Base-by-base conservation (phyloP, 2,329 filamentous ascomycete genomes). In the Parascedosporium putredinis region DNA sequence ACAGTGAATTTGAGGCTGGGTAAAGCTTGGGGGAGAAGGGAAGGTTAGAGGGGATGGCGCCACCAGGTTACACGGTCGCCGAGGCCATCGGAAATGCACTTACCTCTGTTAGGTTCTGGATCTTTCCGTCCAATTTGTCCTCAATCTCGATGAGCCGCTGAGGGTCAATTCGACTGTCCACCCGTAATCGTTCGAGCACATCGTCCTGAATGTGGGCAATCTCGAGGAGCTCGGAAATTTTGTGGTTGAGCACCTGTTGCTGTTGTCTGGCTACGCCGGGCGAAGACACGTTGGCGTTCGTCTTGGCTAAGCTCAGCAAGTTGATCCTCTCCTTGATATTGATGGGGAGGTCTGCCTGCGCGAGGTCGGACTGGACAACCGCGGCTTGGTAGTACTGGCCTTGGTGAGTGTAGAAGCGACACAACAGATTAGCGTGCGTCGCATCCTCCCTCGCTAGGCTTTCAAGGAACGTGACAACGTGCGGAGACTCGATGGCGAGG, bases 131-230 rank as follows among this genome's bases (percentile, higher is more conserved):
- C 33, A 96, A 77, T 27, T 78, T 74, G 42, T 73, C 64, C 52
- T 86, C 67, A 22, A 95, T 79, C 51, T 84, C 77, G 1, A 70
- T 67, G 59, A 78, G 80, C 40, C 80, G 78, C 45, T 84, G 79
- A 1, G 72, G 67, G 10, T 74, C 69, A 33, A 96, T 76, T 40
- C 93, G 80, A 1, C 71, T 63, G 55, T 98, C 93, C 8, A 76
- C 75, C 60, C 76, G 80, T 48, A 98, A 70, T 43, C 88, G 78
- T 61, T 89, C 84, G 22, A 97, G 66, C 38, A 97, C 68, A 58
- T 98, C 93, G 61, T 95, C 88, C 64, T 98, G 93, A 49, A 98
- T 93, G 60, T 93, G 91, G 12, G 90, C 91, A 46, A 97, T 81
- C 58, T 98, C 93, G 8, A 98, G 79, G 42, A 94, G 74, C 56